These are phyloP conservation scores for Exophiala oligosperma DNA, from an alignment of 2,329 filamentous ascomycete species.

Conservation along the genomic window DNA sequence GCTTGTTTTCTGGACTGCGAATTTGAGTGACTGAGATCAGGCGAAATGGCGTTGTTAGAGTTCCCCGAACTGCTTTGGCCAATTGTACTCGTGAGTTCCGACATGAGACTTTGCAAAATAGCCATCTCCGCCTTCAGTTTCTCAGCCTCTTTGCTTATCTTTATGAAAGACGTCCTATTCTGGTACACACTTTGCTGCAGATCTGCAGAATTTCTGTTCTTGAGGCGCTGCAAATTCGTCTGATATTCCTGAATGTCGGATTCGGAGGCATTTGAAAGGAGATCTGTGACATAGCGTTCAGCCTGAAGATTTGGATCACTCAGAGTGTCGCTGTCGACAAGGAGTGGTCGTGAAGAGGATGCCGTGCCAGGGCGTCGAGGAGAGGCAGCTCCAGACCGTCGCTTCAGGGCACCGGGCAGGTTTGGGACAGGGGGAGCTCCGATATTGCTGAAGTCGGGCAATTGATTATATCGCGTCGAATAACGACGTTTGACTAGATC, in stretches of 20 bases:
- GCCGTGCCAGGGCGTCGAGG: conserved; percentile 55
- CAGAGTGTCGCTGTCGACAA: conserved; percentile 74
- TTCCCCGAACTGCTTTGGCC: conserved; percentile 38
- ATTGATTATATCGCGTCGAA: conserved; percentile 84
- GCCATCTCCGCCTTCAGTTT: conserved; percentile 97
- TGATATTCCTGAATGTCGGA: conserved; percentile 84
- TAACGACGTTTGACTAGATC: conserved; percentile 94
- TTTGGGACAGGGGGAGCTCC: conserved; percentile 69
- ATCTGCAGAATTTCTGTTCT: conserved; percentile 75
- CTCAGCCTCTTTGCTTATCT: conserved; percentile 98
- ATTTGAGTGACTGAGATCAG: conserved; percentile 11
- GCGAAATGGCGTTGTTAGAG: conserved; percentile 49
- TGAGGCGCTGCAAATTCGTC: conserved; percentile 71
- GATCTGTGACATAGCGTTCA: conserved; percentile 68
- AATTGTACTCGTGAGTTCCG: conserved; percentile 77
- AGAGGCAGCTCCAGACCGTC: conserved; percentile 45
- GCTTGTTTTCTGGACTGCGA: conserved; percentile 53
- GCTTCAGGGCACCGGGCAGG: conserved; percentile 57
- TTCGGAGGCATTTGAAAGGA: conserved; percentile 82
- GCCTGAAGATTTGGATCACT: conserved; percentile 75
- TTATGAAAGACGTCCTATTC: conserved; percentile 97
- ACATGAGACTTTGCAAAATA: conserved; percentile 84
- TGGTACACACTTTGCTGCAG: conserved; percentile 95
- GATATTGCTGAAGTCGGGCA: conserved; percentile 68
- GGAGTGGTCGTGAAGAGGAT: conserved; percentile 56